Base-by-base conservation (phyloP, 2,329 filamentous ascomycete species). In the Cephalotrichum gorgonifer region DNA sequence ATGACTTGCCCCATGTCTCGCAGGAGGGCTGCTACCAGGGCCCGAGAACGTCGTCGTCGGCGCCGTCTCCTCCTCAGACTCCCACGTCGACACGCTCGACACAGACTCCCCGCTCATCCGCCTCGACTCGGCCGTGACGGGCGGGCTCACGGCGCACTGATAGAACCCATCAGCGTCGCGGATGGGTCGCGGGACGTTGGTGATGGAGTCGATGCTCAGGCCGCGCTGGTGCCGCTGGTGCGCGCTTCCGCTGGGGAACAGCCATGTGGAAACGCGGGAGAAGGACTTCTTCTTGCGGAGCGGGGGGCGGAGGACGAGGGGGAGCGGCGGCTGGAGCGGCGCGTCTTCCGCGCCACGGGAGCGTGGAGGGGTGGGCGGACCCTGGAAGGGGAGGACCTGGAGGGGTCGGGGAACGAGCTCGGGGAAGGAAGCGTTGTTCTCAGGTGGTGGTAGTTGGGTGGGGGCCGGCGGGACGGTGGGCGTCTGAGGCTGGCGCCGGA, bases 251-350 rank as follows among this genome's bases (percentile, higher is more conserved):
- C 20, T 25, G 42, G 73, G 68, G 54, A 75, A 78, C 25, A 83
- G 66, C 78, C 79, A 83, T 54, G 62, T 72, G 3, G 79, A 81
- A 8, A 83, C 75, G 15, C 73, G 70, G 9, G 78, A 79, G 58
- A 84, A 83, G 0, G 79, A 81, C 58, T 83, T 83, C 69, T 82
- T 83, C 68, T 83, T 83, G 51, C 79, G 69, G 53, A 83, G 59
- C 2, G 77, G 76, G 7, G 78, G 78, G n/a, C 75, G 73, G 50
- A 80, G 68, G 15, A 79, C 72, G 23, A 81, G 68, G 0, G 78
- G 78, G 4, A 81, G 64, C 2, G 79, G 78, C 1, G 78, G 78
- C 3, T 76, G 74, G 1, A 75, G 68, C 2, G 68, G 64, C 6
- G 28, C n/a, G 57, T 54, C 50, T 22, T 57, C 57, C 25, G 26